Percentiles rank a stretch among this genome's conserved stretches.
Evolutionary conservation across 2,329 filamentous ascomycete genomes (phyloP).

Genomic region (Phyllosticta citribraziliensis): DNA sequence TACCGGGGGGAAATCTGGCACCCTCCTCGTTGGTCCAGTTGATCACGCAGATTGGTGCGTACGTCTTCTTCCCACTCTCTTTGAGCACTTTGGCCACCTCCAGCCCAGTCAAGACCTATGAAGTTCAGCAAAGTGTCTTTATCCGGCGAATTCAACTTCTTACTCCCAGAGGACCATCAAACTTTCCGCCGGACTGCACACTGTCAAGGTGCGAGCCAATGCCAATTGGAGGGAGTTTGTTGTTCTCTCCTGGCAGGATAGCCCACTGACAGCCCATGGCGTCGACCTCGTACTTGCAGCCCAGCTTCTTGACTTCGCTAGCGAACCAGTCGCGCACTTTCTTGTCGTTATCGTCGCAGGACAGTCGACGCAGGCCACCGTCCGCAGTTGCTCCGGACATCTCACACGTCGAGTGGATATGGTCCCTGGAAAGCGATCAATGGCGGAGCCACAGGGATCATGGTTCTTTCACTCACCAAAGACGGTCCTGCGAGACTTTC

Average conservation of each 20-base stretch:
- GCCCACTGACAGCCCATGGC: slow-evolving; percentile 15
- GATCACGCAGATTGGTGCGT: slow-evolving; percentile 12
- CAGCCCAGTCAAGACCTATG: slow-evolving; percentile 10
- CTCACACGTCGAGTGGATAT: not conserved
- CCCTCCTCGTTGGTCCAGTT: slow-evolving; percentile 16
- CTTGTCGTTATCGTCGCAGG: slow-evolving; percentile 14
- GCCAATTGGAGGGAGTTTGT: slow-evolving; percentile 18
- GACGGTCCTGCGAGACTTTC: not conserved
- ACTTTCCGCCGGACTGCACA: slow-evolving; percentile 14
- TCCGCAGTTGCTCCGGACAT: not conserved
- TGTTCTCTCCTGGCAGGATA: slow-evolving; percentile 13
- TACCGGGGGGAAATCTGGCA: slow-evolving; percentile 5
- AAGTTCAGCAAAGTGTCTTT: not conserved
- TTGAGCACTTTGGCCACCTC: slow-evolving; percentile 17
- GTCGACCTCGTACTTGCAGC: slow-evolving; percentile 13
- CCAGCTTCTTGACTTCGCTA: slow-evolving; percentile 10
- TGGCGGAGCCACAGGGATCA: not conserved
- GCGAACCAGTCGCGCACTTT: slow-evolving; percentile 14
- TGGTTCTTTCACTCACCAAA: not conserved
- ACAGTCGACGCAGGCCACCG: slow-evolving; percentile 12
- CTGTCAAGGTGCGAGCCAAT: slow-evolving; percentile 20
- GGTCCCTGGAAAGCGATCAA: not conserved
- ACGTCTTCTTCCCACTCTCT: slow-evolving; percentile 22
- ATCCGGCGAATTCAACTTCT: not conserved
- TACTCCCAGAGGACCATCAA: slow-evolving; percentile 15